Conservation (phyloP, 2,329 filamentous ascomycete species). For the Claviceps pazoutovae region DNA sequence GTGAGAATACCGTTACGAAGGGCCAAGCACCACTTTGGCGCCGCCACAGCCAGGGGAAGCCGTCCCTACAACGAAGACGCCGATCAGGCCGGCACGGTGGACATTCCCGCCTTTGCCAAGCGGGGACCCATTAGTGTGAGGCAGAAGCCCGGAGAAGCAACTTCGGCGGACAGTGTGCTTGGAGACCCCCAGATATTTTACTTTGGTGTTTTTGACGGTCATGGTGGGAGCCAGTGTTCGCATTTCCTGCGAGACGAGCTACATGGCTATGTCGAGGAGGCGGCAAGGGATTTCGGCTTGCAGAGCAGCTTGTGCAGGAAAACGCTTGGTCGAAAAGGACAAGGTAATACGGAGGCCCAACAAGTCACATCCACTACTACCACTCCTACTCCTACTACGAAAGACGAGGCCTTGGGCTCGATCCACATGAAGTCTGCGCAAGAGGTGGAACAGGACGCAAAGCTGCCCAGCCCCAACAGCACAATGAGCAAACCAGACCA, state of each 20-base stretch:
- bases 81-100: conserved; percentile 85
- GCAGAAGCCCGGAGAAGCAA: conserved; percentile 43
- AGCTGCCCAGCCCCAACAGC: conserved; percentile 18
- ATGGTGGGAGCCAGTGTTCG: conserved; percentile 81
- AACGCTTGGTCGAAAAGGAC: conserved; percentile 13
- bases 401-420: conserved; percentile 16
- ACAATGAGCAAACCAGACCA: conserved; percentile 23
- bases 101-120: conserved; percentile 84
- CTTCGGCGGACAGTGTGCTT: conserved; percentile 58
- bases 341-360: background rate
- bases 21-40: conserved; percentile 93
- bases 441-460: conserved; percentile 26
- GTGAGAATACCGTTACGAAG: conserved; percentile 87
- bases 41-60: conserved; percentile 62
- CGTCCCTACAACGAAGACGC: conserved; percentile 87
- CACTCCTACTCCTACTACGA: conserved; percentile 2
- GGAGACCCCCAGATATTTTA: conserved; percentile 97
- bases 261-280: conserved; percentile 78
- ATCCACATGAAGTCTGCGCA: conserved; percentile 37
- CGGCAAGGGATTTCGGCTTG: conserved; percentile 62
- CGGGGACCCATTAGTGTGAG: conserved; percentile 53
- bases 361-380: no score
- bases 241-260: conserved; percentile 73
- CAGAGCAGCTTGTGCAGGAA: conserved; percentile 54
- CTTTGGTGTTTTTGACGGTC: conserved; percentile 91